These are phyloP conservation scores for Elsinoe perseae DNA, from an alignment of 2,329 filamentous ascomycete genomes.

Conservation along the genomic window DNA sequence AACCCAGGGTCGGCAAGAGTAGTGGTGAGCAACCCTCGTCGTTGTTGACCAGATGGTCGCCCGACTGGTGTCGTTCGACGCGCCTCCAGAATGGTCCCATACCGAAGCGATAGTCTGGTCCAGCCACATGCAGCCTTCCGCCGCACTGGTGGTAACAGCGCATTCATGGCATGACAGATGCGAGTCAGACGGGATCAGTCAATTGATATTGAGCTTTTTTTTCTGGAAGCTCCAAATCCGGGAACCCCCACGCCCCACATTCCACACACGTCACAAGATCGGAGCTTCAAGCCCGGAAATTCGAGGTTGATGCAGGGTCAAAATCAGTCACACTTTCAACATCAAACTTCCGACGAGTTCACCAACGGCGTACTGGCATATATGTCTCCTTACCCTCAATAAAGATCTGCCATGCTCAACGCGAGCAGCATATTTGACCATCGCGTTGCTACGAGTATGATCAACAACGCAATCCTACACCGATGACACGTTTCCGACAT, in stretches of 20 bases:
- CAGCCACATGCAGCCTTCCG: not conserved
- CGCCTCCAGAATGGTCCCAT: not conserved
- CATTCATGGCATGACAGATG: constrained; percentile 1
- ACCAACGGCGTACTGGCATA: no score
- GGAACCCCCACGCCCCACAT: not conserved
- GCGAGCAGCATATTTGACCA: no score
- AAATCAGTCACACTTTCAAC: not conserved
- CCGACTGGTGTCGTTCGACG: not conserved
- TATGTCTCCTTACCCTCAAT: no score
- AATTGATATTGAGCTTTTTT: not conserved
- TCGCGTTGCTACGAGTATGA: no score
- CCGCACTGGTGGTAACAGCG: not conserved
- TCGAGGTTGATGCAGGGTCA: not conserved
- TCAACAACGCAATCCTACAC: not conserved
- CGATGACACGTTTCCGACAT: not conserved
- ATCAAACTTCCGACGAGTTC: not conserved
- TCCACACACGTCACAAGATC: not conserved
- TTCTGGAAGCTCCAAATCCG: not conserved
- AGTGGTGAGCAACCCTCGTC: constrained; percentile 11
- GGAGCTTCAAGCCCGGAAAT: not conserved
- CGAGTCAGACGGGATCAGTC: no score
- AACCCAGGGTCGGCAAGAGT: constrained; percentile 4
- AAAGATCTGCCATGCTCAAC: no score
- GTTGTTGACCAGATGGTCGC: not conserved
- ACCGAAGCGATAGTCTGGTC: not conserved